These are phyloP conservation scores for Lipomyces sp. DNA, from an alignment of 805 yeast species.

Conservation along the genomic window DNA sequence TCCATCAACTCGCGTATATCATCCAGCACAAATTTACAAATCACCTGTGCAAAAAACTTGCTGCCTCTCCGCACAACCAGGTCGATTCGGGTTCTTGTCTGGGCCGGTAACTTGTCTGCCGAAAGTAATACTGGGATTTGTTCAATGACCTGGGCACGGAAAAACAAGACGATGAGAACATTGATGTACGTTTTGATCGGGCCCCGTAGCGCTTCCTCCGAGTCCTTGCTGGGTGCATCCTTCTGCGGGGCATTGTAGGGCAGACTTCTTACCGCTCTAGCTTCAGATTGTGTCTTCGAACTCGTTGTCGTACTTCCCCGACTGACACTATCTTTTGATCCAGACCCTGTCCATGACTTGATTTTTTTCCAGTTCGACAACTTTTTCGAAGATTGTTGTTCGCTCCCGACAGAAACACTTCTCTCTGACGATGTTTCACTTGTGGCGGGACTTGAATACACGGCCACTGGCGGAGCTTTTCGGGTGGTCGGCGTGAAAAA, in stretches of 20 bases:
- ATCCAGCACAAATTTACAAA: slow-evolving; percentile 23
- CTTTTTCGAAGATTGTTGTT: not conserved
- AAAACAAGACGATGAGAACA: slow-evolving; percentile 17
- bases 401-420: not conserved
- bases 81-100: slow-evolving; percentile 9
- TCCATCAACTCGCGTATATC: slow-evolving; percentile 13
- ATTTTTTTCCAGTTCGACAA: not conserved
- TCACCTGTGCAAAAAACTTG: slow-evolving; percentile 18
- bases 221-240: not conserved
- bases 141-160: slow-evolving; percentile 13
- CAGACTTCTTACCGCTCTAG: not conserved
- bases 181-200: slow-evolving; percentile 17
- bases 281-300: not conserved
- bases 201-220: slow-evolving; percentile 17
- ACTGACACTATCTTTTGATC: too few species aligned
- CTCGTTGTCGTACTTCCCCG: not conserved
- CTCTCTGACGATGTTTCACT: slow-evolving; percentile 1
- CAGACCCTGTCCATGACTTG: not conserved
- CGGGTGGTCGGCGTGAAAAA: not conserved
- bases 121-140: slow-evolving; percentile 3
- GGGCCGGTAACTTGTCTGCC: not conserved
- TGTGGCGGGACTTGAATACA: not conserved
- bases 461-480: not conserved
- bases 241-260: not conserved
- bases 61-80: slow-evolving; percentile 6